phyloP scores from a whole-genome alignment of 768 basidiomycete genomes.

The Chalciporus pseudorubinellus region DNA sequence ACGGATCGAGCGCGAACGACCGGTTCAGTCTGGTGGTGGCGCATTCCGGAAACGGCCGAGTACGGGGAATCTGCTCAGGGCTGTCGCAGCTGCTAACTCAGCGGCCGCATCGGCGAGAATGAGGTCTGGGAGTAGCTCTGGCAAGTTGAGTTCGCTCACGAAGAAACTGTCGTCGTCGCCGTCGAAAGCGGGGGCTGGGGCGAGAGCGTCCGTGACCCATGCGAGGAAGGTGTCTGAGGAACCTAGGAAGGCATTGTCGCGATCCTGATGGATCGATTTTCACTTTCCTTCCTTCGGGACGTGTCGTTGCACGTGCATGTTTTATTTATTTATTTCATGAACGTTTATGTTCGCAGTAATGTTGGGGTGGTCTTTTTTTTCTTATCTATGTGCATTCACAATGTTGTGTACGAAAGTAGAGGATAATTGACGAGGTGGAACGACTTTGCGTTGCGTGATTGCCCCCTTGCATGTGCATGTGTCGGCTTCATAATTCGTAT shows the following conservation, averaged over 20 bases:
- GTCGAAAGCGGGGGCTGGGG: conserved; percentile 6
- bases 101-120: conserved; percentile 26
- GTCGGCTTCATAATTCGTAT: no score
- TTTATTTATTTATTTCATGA: conserved; percentile 5
- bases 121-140: conserved; percentile 16
- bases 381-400: not conserved
- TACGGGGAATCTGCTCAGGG: conserved; percentile 53
- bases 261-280: conserved; percentile 6
- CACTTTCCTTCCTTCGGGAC: not conserved
- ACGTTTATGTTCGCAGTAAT: conserved; percentile 5
- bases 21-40: conserved; percentile 5
- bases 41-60: conserved; percentile 42
- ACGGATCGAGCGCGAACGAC: conserved; percentile 42
- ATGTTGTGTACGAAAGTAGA: conserved; percentile 4
- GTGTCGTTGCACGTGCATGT: not conserved
- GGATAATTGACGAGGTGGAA: no score
- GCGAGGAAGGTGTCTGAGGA: conserved; percentile 52
- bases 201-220: conserved; percentile 44
- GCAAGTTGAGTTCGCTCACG: conserved; percentile 5
- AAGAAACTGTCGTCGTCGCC: conserved; percentile 12
- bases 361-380: conserved; percentile 10
- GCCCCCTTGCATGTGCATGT: no score
- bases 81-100: conserved; percentile 56
- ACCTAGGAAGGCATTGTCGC: conserved; percentile 26
- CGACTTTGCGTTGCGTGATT: no score